phyloP scores from a whole-genome alignment of 78 protist genomes.

The Capsaspora owczarzaki region DNA sequence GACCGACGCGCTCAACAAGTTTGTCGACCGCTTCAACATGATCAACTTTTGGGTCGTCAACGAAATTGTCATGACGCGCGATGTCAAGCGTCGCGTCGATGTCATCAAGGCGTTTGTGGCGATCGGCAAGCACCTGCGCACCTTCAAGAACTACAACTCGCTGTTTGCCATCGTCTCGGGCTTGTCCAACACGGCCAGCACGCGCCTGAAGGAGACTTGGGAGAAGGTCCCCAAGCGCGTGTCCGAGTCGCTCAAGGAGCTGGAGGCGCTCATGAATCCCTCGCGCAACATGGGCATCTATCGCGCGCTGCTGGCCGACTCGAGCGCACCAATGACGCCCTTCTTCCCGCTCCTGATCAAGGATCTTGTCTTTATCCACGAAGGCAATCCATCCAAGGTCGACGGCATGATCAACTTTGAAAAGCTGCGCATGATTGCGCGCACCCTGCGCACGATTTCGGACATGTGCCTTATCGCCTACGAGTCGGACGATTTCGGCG shows the following conservation, averaged over 20 bases:
- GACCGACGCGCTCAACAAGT: too few relatives aligned
- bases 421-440: conserved; percentile 3
- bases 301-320: neutral
- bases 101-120: neutral
- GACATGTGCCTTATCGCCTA: neutral
- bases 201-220: neutral
- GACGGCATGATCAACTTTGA: conserved; percentile 1
- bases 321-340: neutral
- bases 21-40: too few relatives aligned
- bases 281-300: neutral
- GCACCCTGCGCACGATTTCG: neutral
- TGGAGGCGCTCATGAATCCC: neutral
- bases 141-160: neutral
- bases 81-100: too few relatives aligned
- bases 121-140: neutral
- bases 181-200: neutral
- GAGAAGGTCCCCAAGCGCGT: neutral
- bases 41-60: too few relatives aligned
- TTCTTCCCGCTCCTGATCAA: neutral
- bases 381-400: neutral
- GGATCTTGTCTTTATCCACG: neutral
- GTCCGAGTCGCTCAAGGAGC: neutral
- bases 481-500: neutral
- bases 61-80: too few relatives aligned
- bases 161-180: neutral